Evolutionary conservation across 768 basidiomycete genomes (phyloP), one percentile per base, ranked within the genome.

Genomic region (Panellus pusillus): DNA sequence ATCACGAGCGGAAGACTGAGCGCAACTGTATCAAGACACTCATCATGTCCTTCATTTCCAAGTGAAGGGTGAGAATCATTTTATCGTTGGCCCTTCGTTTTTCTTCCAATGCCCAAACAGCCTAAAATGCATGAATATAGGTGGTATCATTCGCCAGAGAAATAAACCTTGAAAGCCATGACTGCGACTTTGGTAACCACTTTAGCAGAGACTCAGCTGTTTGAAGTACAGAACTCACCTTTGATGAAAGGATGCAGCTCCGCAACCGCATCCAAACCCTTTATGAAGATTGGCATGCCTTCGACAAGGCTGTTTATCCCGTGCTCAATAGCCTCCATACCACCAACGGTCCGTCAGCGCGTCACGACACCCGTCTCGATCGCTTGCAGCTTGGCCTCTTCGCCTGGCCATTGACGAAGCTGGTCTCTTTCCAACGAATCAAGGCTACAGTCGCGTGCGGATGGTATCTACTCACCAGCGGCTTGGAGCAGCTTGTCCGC

Each of bases 31-130:
- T 47, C 4, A 74, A 58, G 9, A 65, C 65, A 1, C 47, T 44
- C 68, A 75, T 70, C 71, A 72, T 76, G 29, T 75, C 69, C 37
- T 60, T 65, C 71, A 76, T 76, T 54, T 70, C 69, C 13, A 68
- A 40, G 60, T 71, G 66, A 12, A 76, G 63, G 1, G 66, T 44
- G 6, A 68, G 56, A 24, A 76, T 66, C 54, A 68, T 70, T 52
- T 66, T 70, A 44, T 76, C 74, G 40, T 76, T 76, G 9, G 72
- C 72, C 4, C 70, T 65, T n/a, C 74, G 65, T 35, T 72, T n/a
- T 47, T 64, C 47, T 36, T 74, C 74, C 39, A 76, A 65, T 14
- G 70, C 70, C 56, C 70, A 69, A 8, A 71, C 71, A 5, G 73
- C 70, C 53, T 71, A 70, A 70, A 0, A 67, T 67, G 19, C 68